Percentiles rank a stretch among this genome's conserved stretches.
Conservation (phyloP, 805 yeast species). For the Ogataea pini region DNA sequence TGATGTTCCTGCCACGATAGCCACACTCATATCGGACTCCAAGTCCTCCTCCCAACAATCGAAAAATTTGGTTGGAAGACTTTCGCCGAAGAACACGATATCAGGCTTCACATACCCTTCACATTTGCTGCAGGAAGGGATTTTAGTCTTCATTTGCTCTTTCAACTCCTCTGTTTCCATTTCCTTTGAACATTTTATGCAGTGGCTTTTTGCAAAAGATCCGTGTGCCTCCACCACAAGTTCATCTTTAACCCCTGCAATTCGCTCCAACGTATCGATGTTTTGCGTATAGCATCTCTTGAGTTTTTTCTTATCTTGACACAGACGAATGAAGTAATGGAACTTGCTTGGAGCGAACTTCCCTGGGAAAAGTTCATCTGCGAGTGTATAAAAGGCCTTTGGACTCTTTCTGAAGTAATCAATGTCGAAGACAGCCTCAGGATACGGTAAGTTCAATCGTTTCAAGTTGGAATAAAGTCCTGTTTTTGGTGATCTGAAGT, state of each 20-base stretch:
- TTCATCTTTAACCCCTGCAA: slow-evolving; percentile 71
- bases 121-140: slow-evolving; percentile 64
- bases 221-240: slow-evolving; percentile 91
- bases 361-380: slow-evolving; percentile 86
- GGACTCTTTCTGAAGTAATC: slow-evolving; percentile 77
- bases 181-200: slow-evolving; percentile 68
- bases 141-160: slow-evolving; percentile 35
- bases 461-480: slow-evolving; percentile 82
- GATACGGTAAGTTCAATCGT: slow-evolving; percentile 75
- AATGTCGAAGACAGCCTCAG: slow-evolving; percentile 95
- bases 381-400: slow-evolving; percentile 79
- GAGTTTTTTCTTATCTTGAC: slow-evolving; percentile 63
- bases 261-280: slow-evolving; percentile 86
- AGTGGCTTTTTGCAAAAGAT: slow-evolving; percentile 81
- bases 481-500: slow-evolving; percentile 87
- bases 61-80: slow-evolving; percentile 71
- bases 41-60: slow-evolving; percentile 62
- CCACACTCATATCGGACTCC: slow-evolving; percentile 55
- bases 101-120: slow-evolving; percentile 85
- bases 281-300: slow-evolving; percentile 86
- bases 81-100: slow-evolving; percentile 93
- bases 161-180: slow-evolving; percentile 52
- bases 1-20: slow-evolving; percentile 91
- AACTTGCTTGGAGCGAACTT: slow-evolving; percentile 80
- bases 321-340: slow-evolving; percentile 68